These are phyloP conservation scores for Talaromyces albobiverticillius DNA, from an alignment of 2,329 filamentous ascomycete species.

Conservation along the genomic window DNA sequence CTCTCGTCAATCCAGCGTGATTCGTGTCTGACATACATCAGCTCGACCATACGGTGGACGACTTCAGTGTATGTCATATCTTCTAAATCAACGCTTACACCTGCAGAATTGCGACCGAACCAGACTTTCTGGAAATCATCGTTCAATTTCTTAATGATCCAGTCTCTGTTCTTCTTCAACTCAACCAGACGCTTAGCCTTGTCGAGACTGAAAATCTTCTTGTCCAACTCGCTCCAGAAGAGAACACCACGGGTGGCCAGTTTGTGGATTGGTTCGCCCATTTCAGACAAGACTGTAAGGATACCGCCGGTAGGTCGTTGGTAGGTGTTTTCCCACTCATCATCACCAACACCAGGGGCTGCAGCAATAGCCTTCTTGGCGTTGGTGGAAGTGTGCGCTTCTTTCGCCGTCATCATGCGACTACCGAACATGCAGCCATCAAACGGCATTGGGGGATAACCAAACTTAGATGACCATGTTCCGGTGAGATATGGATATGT, in stretches of 20 bases:
- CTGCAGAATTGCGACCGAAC: conserved; percentile 82
- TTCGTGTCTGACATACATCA: conserved; percentile 90
- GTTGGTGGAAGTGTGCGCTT: conserved; percentile 80
- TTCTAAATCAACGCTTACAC: conserved; percentile 80
- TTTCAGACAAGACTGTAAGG: conserved; percentile 95
- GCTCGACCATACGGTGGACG: conserved; percentile 78
- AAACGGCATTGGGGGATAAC: conserved; percentile 90
- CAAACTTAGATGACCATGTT: conserved; percentile 80
- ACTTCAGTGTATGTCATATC: conserved; percentile 96
- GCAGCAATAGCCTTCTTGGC: conserved; percentile 90
- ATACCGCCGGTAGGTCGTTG: conserved; percentile 87
- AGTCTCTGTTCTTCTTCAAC: conserved; percentile 80
- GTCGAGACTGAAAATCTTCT: conserved; percentile 94
- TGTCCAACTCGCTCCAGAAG: conserved; percentile 99
- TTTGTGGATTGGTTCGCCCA: conserved; percentile 99
- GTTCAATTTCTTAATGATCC: conserved; percentile 95
- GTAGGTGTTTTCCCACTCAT: conserved; percentile 89
- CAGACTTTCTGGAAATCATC: conserved; percentile 96
- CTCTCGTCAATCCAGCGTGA: conserved; percentile 87
- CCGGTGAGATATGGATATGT: conserved; percentile 91
- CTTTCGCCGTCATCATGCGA: conserved; percentile 92
- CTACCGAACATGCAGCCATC: conserved; percentile 88
- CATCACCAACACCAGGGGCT: conserved; percentile 76
- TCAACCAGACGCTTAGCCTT: conserved; percentile 89
- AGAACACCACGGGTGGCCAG: conserved; percentile 91